These are phyloP conservation scores for Picochlorum costavermella DNA, from an alignment of 139 green algal species.

Conservation along the genomic window DNA sequence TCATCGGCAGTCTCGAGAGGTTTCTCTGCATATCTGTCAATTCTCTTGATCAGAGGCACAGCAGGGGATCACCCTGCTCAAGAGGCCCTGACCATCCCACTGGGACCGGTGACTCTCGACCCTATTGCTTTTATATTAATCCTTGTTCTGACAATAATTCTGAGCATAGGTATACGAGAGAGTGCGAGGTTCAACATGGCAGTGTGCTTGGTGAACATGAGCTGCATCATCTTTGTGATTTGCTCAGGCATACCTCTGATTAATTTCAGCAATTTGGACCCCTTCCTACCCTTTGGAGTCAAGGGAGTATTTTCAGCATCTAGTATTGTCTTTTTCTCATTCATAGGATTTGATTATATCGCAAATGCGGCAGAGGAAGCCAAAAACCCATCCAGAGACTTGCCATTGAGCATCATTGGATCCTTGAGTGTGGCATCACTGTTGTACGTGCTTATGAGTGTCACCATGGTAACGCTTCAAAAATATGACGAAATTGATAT, in stretches of 20 bases:
- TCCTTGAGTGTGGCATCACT: slow-evolving; percentile 48
- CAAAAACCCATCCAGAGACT: slow-evolving; percentile 43
- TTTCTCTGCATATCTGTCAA: slow-evolving; percentile 69
- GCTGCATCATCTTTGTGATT: slow-evolving; percentile 45
- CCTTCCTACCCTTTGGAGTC: slow-evolving; percentile 40
- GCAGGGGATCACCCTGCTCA: slow-evolving; percentile 38
- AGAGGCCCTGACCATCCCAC: slow-evolving; percentile 23
- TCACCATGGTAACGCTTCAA: slow-evolving; percentile 42
- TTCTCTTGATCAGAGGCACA: not conserved
- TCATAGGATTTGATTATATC: slow-evolving; percentile 40
- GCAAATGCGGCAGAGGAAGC: slow-evolving; percentile 61
- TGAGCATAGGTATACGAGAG: slow-evolving; percentile 56
- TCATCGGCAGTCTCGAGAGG: slow-evolving; percentile 68
- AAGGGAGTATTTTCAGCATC: slow-evolving; percentile 46
- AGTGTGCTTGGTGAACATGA: slow-evolving; percentile 34
- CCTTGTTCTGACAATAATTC: slow-evolving; percentile 37
- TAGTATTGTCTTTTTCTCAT: slow-evolving; percentile 43
- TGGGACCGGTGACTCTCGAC: slow-evolving; percentile 49
- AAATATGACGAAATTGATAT: slow-evolving; percentile 42
- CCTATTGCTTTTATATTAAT: slow-evolving; percentile 35
- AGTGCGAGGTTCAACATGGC: slow-evolving; percentile 64
- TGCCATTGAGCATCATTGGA: slow-evolving; percentile 66
- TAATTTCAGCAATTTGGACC: slow-evolving; percentile 30
- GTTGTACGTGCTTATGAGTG: slow-evolving; percentile 50
- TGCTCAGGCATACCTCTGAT: slow-evolving; percentile 23